phyloP scores from a whole-genome alignment of 331 rosid genomes.

The Telfairia occidentalis region DNA sequence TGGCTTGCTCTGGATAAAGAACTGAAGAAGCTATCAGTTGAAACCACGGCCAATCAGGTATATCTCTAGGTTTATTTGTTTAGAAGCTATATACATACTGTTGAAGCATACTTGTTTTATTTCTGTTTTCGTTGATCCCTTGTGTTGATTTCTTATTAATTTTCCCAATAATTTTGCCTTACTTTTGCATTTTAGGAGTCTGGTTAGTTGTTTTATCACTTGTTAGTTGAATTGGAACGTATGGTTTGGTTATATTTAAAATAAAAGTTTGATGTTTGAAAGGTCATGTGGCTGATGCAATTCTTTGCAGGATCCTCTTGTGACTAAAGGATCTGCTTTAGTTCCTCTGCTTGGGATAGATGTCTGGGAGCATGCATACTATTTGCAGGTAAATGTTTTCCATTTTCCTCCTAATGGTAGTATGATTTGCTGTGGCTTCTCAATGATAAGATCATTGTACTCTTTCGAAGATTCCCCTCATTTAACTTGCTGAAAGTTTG shows the following conservation, averaged over 20 bases:
- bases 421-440: not conserved
- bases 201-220: not conserved
- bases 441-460: not conserved
- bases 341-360: conserved; percentile 93
- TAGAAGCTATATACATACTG: not conserved
- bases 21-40: conserved; percentile 73
- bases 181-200: not conserved
- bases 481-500: not conserved
- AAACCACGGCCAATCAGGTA: conserved; percentile 96
- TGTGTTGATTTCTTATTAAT: not conserved
- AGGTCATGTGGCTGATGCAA: conserved; percentile 2
- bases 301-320: conserved; percentile 71
- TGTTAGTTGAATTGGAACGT: not conserved
- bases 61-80: not conserved
- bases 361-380: conserved; percentile 99
- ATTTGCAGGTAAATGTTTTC: conserved; percentile 62
- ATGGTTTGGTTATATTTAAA: not conserved
- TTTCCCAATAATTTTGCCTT: not conserved
- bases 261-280: not conserved
- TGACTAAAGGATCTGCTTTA: conserved; percentile 64
- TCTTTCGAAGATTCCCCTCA: not conserved
- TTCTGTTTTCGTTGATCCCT: not conserved
- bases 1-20: conserved; percentile 98
- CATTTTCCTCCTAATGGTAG: not conserved
- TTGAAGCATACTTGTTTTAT: not conserved